Percentiles rank a stretch among this genome's conserved stretches.
Evolutionary conservation across 441 rosid genomes (phyloP).

Genomic region (Isatis lusitanica): DNA sequence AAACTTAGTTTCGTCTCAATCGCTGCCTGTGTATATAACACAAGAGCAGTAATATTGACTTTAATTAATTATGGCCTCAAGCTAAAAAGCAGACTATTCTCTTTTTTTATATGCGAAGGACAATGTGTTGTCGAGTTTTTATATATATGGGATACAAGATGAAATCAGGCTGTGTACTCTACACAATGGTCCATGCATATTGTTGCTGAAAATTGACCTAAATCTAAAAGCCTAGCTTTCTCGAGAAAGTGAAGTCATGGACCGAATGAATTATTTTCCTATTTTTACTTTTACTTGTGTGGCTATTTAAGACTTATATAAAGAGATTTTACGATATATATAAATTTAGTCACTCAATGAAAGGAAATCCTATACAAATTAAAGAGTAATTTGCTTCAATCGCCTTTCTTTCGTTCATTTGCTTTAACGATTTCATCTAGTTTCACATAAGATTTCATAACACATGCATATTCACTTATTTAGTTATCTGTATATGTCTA

Average conservation of each 20-base stretch:
- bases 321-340: background rate
- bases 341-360: background rate
- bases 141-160: background rate
- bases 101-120: background rate
- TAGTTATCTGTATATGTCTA: background rate
- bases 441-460: background rate
- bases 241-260: background rate
- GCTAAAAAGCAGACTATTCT: background rate
- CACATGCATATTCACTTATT: background rate
- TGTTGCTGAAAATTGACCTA: background rate
- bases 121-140: background rate
- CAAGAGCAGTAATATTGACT: background rate
- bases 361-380: too few species aligned
- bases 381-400: background rate
- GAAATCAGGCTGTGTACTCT: background rate
- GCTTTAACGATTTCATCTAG: background rate
- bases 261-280: background rate
- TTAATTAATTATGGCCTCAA: background rate
- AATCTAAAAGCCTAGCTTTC: background rate
- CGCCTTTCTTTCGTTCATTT: background rate
- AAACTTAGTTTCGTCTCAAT: background rate
- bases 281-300: background rate
- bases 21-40: background rate
- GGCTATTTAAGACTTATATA: background rate
- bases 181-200: background rate